A percentile compares a stretch with the other conserved stretches of the same genome.
Conservation (phyloP, 495 filamentous ascomycete species). For the Halenospora varia region DNA sequence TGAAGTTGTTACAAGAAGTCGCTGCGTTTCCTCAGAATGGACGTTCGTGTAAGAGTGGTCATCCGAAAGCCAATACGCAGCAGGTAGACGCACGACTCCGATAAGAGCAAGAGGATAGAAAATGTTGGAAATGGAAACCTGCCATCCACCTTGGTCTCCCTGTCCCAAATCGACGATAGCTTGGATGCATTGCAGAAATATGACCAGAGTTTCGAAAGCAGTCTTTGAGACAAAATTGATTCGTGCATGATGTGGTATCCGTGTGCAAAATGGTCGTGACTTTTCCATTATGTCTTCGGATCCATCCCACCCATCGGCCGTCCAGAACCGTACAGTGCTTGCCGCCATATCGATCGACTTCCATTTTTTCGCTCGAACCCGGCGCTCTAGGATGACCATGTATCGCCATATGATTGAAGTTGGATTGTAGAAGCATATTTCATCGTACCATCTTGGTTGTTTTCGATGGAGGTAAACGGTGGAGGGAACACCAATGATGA, state of each 20-base stretch:
- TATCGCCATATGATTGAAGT: conserved; percentile 18
- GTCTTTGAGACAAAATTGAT: not conserved
- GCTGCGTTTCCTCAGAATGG: not conserved
- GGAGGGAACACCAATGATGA: conserved; percentile 4
- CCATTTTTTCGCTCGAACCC: not conserved
- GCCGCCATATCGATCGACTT: not conserved
- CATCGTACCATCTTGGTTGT: conserved; percentile 17
- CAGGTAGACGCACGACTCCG: conserved; percentile 10
- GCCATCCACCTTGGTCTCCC: too few relatives aligned
- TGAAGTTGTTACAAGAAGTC: too few relatives aligned
- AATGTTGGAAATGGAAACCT: not conserved
- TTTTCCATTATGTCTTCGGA: conserved; percentile 25
- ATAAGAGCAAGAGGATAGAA: conserved; percentile 10
- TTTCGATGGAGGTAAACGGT: not conserved
- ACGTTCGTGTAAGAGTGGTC: not conserved
- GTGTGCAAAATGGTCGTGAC: too few relatives aligned
- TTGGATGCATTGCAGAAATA: not conserved
- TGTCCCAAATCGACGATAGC: not conserved
- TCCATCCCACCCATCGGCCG: conserved; percentile 24
- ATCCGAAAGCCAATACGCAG: conserved; percentile 12
- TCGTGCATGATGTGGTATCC: not conserved
- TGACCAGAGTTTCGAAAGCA: not conserved
- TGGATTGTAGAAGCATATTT: conserved; percentile 27
- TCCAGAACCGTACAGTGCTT: conserved; percentile 28
- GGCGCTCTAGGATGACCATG: not conserved